These are phyloP conservation scores for Xylaria telfairii DNA, from an alignment of 495 filamentous ascomycete species.

Conservation along the genomic window DNA sequence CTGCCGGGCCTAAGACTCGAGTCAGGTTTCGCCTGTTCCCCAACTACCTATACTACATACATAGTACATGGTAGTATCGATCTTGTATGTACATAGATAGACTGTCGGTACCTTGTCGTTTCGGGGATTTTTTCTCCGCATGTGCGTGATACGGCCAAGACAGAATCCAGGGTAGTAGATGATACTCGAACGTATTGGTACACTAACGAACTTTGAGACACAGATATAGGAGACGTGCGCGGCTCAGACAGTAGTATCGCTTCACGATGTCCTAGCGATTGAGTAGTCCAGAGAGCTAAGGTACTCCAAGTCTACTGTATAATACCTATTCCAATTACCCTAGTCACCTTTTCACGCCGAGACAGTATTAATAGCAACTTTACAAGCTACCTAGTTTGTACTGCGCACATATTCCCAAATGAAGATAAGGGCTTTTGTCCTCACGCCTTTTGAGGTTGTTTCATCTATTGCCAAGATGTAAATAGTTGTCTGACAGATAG, in stretches of 20 bases:
- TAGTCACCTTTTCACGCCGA: not conserved
- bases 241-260: not conserved
- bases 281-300: not conserved
- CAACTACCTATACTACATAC: not conserved
- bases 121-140: not conserved
- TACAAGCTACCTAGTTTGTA: not conserved
- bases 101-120: not conserved
- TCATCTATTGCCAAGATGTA: not conserved
- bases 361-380: not conserved
- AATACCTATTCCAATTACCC: not conserved
- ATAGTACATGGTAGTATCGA: too few relatives aligned
- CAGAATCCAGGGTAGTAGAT: not conserved
- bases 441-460: not conserved
- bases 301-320: not conserved
- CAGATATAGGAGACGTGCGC: not conserved
- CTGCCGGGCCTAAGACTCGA: not conserved
- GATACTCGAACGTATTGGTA: not conserved
- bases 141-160: conserved; percentile 12
- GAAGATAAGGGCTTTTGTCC: not conserved
- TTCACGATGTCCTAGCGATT: conserved; percentile 1
- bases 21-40: not conserved
- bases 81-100: too few relatives aligned
- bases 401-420: not conserved
- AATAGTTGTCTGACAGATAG: not conserved
- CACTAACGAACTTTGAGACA: not conserved